phyloP scores from a whole-genome alignment of 2,329 filamentous ascomycete genomes.

The Neocucurbitaria cava region DNA sequence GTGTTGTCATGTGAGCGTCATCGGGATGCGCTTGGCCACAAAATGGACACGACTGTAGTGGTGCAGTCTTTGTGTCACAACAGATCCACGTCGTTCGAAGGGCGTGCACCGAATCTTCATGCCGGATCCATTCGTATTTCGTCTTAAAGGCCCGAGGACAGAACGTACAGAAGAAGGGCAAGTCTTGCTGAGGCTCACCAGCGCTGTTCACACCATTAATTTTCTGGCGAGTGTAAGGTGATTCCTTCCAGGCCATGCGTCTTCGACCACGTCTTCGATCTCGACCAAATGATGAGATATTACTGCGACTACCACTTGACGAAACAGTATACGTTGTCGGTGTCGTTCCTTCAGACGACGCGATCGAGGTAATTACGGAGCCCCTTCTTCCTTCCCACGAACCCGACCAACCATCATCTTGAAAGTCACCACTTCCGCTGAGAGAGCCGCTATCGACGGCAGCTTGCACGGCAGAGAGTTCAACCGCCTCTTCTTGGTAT shows the following conservation, averaged over 20 bases:
- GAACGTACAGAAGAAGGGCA: slow-evolving; percentile 47
- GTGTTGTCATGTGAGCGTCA: slow-evolving; percentile 42
- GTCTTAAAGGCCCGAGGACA: slow-evolving; percentile 46
- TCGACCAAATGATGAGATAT: slow-evolving; percentile 45
- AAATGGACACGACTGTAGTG: slow-evolving; percentile 40
- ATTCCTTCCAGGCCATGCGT: slow-evolving; percentile 44
- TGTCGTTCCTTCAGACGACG: slow-evolving; percentile 43
- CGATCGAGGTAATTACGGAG: slow-evolving; percentile 40
- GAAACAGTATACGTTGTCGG: slow-evolving; percentile 42
- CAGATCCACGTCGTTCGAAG: slow-evolving; percentile 49
- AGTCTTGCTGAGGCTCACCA: slow-evolving; percentile 37
- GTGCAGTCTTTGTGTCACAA: slow-evolving; percentile 35
- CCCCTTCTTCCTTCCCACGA: slow-evolving; percentile 28
- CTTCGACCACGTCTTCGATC: slow-evolving; percentile 43
- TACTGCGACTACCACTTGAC: slow-evolving; percentile 40
- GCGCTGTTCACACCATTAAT: slow-evolving; percentile 40
- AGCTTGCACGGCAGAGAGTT: slow-evolving; percentile 37
- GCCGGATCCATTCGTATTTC: slow-evolving; percentile 48
- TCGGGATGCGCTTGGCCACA: slow-evolving; percentile 42
- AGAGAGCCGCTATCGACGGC: slow-evolving; percentile 35
- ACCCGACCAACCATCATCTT: slow-evolving; percentile 33
- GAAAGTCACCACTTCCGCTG: slow-evolving; percentile 26
- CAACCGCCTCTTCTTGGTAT: slow-evolving; percentile 42
- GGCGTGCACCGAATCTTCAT: slow-evolving; percentile 47
- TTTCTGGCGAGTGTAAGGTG: slow-evolving; percentile 35